A percentile compares a stretch with the other conserved stretches of the same genome.
These are phyloP conservation scores for Musa acuminata DNA, from an alignment of 176 grass and related monocot species.

Conservation along the genomic window DNA sequence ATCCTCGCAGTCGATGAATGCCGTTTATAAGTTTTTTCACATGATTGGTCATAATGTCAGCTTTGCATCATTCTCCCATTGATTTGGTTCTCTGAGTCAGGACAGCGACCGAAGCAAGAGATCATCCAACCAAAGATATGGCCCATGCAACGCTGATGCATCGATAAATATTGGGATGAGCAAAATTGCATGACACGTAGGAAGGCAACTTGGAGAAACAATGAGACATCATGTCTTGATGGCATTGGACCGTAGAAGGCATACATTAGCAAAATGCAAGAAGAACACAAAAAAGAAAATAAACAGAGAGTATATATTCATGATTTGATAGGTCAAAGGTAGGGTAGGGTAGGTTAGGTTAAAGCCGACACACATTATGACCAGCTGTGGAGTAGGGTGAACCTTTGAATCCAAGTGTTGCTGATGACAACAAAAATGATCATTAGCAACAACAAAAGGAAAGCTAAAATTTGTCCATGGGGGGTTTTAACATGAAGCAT, in stretches of 20 bases:
- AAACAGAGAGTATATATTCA: too few species aligned
- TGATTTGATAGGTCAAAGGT: too few species aligned
- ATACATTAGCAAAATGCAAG: background rate
- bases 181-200: background rate
- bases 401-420: background rate
- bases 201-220: background rate
- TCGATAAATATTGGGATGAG: background rate
- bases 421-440: background rate
- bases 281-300: too few species aligned
- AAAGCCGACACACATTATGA: too few species aligned
- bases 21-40: background rate
- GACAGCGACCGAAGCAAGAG: background rate
- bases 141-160: background rate
- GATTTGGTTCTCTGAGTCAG: background rate
- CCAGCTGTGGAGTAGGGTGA: background rate
- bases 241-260: background rate
- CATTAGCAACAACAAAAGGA: background rate
- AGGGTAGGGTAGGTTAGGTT: too few species aligned
- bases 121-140: background rate
- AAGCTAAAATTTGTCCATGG: background rate
- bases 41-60: background rate
- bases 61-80: background rate
- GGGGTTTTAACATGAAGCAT: too few species aligned
- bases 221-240: background rate
- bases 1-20: background rate